Percentiles rank a stretch among this genome's conserved stretches.
phyloP scores from a whole-genome alignment of 2,329 filamentous ascomycete species.

The Teratosphaeria zuluensis region DNA sequence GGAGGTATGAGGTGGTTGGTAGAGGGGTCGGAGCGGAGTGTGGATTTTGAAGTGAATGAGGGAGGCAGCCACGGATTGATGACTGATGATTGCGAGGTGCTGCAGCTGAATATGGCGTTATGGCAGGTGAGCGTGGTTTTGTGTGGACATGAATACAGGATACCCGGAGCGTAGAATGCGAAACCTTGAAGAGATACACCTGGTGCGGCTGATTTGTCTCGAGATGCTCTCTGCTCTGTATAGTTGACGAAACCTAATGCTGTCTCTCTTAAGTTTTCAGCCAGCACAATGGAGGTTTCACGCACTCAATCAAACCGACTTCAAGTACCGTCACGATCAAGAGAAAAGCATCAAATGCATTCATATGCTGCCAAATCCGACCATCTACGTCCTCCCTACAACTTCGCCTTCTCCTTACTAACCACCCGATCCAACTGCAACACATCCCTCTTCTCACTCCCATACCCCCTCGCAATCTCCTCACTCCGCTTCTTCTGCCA shows the following conservation, averaged over 20 bases:
- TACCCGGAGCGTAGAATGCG: background rate
- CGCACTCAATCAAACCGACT: too few species aligned
- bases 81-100: background rate
- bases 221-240: background rate
- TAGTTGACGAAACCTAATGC: background rate
- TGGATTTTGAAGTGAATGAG: background rate
- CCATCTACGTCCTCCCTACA: background rate
- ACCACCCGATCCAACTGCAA: constrained; percentile 30
- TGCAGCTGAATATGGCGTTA: background rate
- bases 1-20: background rate
- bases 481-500: constrained; percentile 56
- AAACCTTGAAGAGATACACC: background rate
- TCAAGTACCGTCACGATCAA: too few species aligned
- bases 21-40: background rate
- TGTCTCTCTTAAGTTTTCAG: too few species aligned
- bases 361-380: background rate
- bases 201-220: background rate
- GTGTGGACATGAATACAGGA: background rate
- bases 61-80: background rate
- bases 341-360: too few species aligned
- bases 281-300: too few species aligned
- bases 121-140: background rate
- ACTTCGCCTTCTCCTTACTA: constrained; percentile 1
- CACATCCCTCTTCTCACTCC: constrained; percentile 33
- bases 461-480: constrained; percentile 55